Evolutionary conservation across 140 eudicot species (phyloP).

Genomic region (Ambrosia hybrid): DNA sequence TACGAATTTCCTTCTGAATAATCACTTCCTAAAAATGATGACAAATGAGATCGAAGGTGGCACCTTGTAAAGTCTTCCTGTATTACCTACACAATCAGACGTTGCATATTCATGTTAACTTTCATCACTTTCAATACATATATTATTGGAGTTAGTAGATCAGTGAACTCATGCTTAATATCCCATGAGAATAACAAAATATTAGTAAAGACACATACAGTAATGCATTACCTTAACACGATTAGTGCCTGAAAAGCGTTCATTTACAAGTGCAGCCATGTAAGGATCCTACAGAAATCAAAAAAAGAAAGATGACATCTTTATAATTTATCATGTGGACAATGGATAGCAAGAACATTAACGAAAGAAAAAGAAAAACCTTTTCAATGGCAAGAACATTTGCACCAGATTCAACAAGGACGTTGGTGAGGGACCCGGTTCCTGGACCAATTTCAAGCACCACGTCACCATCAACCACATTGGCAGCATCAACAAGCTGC

Average conservation of each 20-base stretch:
- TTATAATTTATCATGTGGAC: constrained; percentile 6
- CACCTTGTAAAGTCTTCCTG: constrained; percentile 87
- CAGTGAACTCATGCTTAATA: no score
- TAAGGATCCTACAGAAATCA: constrained; percentile 66
- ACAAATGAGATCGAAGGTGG: constrained; percentile 68
- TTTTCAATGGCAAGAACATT: constrained; percentile 88
- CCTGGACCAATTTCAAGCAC: constrained; percentile 99
- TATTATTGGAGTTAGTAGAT: no score
- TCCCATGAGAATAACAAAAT: no score
- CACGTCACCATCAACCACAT: constrained; percentile 74
- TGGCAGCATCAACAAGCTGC: constrained; percentile 69
- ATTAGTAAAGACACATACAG: not conserved
- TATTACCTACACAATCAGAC: constrained; percentile 54
- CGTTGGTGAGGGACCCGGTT: constrained; percentile 91
- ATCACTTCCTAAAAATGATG: constrained; percentile 46
- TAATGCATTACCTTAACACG: constrained; percentile 57
- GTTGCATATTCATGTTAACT: constrained; percentile 9
- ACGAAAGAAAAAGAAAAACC: constrained; percentile 39
- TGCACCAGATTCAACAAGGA: constrained; percentile 90
- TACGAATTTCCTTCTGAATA: constrained; percentile 39
- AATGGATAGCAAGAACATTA: constrained; percentile 16
- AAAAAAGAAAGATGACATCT: constrained; percentile 16
- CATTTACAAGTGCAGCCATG: constrained; percentile 87
- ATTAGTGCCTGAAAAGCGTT: constrained; percentile 60
- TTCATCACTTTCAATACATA: not conserved